Evolutionary conservation across 495 filamentous ascomycete genomes (phyloP).

Genomic region (Aspergillus sparsus): DNA sequence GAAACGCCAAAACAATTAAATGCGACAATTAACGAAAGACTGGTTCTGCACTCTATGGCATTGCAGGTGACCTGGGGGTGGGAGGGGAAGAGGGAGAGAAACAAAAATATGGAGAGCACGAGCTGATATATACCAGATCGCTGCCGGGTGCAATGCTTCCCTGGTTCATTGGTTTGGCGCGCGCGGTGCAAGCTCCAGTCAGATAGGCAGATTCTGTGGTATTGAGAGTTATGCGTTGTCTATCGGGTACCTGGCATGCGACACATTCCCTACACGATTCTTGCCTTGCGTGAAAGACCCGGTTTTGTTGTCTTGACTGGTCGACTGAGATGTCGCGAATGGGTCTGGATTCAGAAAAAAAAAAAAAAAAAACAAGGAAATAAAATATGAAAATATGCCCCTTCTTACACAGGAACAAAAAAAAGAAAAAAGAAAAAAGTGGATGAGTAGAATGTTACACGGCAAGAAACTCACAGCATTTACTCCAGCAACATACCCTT

Average conservation of each 20-base stretch:
- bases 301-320: background rate
- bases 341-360: background rate
- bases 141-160: background rate
- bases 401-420: background rate
- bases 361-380: background rate
- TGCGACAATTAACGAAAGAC: conserved; percentile 26
- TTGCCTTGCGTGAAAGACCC: conserved; percentile 15
- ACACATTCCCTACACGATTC: conserved; percentile 25
- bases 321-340: background rate
- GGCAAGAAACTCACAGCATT: conserved; percentile 8
- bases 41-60: conserved; percentile 31
- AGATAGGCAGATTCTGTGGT: conserved; percentile 22
- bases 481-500: conserved; percentile 12
- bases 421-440: background rate
- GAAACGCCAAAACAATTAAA: conserved; percentile 29
- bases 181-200: conserved; percentile 21
- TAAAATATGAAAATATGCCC: background rate
- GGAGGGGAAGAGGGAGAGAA: conserved; percentile 14
- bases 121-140: conserved; percentile 16
- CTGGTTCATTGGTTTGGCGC: conserved; percentile 18
- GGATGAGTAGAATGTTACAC: conserved; percentile 12
- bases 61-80: conserved; percentile 21
- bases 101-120: conserved; percentile 6
- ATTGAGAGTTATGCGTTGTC: conserved; percentile 23
- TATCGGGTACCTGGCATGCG: conserved; percentile 16